Percentiles rank a stretch among this genome's conserved stretches.
Evolutionary conservation across 179 eudicot genomes (phyloP).

Genomic region (Spinacia oleracea): DNA sequence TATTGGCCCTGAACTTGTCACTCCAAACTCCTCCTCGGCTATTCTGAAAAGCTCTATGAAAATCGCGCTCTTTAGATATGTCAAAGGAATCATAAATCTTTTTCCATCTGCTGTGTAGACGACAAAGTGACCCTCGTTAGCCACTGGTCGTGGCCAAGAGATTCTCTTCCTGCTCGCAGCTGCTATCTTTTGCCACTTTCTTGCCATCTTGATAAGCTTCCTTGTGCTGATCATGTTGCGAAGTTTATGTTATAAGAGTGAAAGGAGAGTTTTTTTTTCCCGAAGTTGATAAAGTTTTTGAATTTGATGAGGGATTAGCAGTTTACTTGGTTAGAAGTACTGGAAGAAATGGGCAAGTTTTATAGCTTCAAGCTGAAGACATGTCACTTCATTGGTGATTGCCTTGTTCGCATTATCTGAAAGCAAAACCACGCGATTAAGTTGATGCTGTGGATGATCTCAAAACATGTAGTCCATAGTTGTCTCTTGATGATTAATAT

Average conservation of each 20-base stretch:
- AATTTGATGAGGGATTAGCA: not conserved
- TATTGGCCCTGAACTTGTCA: constrained; percentile 27
- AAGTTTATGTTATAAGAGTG: not conserved
- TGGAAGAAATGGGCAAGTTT: not conserved
- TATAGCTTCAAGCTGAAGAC: constrained; percentile 12
- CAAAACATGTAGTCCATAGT: not conserved
- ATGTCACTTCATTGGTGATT: not conserved
- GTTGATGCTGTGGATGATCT: not conserved
- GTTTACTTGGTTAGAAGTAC: not conserved
- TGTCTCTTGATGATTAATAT: not conserved
- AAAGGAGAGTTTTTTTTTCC: not conserved
- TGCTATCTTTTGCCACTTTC: constrained; percentile 41
- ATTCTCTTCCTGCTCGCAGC: constrained; percentile 32
- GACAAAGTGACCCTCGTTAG: constrained; percentile 42
- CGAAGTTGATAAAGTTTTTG: not conserved
- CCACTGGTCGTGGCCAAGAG: constrained; percentile 18
- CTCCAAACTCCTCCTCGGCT: constrained; percentile 47
- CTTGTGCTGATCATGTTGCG: constrained; percentile 37
- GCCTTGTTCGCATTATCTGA: not conserved
- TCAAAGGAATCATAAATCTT: constrained; percentile 40
- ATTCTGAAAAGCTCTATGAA: constrained; percentile 38
- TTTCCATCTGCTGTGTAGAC: constrained; percentile 38
- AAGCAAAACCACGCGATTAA: not conserved
- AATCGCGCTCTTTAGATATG: constrained; percentile 27
- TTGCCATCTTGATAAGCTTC: constrained; percentile 39